Base-by-base conservation (phyloP, 129 eudicot genomes). In the Dittrichia graveolens region DNA sequence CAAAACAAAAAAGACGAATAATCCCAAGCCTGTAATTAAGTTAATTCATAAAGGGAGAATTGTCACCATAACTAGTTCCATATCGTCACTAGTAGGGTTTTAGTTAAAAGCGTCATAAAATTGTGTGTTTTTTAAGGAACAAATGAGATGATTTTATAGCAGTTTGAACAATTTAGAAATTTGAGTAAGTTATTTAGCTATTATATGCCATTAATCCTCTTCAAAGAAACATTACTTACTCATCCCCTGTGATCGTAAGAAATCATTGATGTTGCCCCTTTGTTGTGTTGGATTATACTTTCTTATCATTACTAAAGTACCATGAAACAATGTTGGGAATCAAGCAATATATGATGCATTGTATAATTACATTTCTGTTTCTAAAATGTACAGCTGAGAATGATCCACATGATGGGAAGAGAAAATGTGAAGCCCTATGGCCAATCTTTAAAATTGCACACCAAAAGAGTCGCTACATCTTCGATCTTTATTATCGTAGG, bases 401-500 rank as follows among this genome's bases (percentile, higher is more conserved):
- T 63, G 96, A 92, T 73, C 82, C 97, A 38, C 87, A 89, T 75
- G 96, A 92, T 67, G 95, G 91, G 16, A 92, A 87, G 79, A 78
- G 98, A 59, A 92, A 89, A 64, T 92, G 98, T 56, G 98, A 92
- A 74, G 73, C 88, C 8, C 13, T 89, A 76, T 93, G 98, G 96
- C 95, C 96, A 7, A 89, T 93, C 16, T 93, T 89, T 67, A 93
- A 89, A 67, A 84, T 93, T 53, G 96, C 98, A 9, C 98, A 93
- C 79, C 96, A 89, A 83, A 84, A 82, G 87, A 93, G 98, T 54
- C 88, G 95, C 47, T 92, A 89, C 44, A 63, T 92, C 34, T 92
- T 76, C 52, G 96, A 92, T 62, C 96, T 92, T 56, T 89, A 92
- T 58, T 83, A 89, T 72, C 82, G 84, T 42, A 89, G 96, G 83